Evolutionary conservation across 2,329 filamentous ascomycete species (phyloP), one percentile per base, ranked within the genome.

Genomic region (Pseudopyrenochaeta lycopersici): DNA sequence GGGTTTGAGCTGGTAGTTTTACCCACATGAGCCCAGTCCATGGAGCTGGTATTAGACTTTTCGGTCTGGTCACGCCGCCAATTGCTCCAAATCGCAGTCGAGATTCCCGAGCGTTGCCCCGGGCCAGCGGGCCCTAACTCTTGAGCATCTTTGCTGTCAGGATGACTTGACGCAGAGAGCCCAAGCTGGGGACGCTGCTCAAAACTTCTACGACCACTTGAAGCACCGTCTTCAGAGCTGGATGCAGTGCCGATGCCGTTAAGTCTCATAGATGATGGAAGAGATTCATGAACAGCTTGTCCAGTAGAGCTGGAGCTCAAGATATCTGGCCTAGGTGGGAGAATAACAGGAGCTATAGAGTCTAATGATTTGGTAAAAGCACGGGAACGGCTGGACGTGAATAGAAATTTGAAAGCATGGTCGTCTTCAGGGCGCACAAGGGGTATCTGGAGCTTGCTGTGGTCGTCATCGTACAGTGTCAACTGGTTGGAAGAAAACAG

Each of bases 391-490:
- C 73, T 78, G 36, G 82, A 81, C 1, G 90, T 92, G 65, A 81
- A 86, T 43, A 98, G 82, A 63, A 88, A 85, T 66, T 90, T 95
- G 79, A 96, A 98, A 0, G 87, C 78, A 3, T 81, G 82, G 51
- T 97, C 92, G 66, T 96, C 89, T 74, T 98, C 95, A 0, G 95
- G 95, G 23, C 95, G 87, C 35, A 97, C 92, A 62, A 99, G 90
- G 2, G 95, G 95, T 30, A 99, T 89, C 14, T 91, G 92, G 11
- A 98, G 81, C 68, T 94, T 95, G 72, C 90, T 92, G 40, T 90
- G 85, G 53, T 96, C 91, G 69, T 92, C 90, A 64, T 96, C 91
- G 63, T 92, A 93, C 23, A 98, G 81, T 0, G 90, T 90, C 81
- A 99, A 86, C 60, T 90, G 89, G 69, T 97, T 97, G 61, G 93